phyloP scores from a whole-genome alignment of 78 protist genomes.

The Emiliania huxleyi region DNA sequence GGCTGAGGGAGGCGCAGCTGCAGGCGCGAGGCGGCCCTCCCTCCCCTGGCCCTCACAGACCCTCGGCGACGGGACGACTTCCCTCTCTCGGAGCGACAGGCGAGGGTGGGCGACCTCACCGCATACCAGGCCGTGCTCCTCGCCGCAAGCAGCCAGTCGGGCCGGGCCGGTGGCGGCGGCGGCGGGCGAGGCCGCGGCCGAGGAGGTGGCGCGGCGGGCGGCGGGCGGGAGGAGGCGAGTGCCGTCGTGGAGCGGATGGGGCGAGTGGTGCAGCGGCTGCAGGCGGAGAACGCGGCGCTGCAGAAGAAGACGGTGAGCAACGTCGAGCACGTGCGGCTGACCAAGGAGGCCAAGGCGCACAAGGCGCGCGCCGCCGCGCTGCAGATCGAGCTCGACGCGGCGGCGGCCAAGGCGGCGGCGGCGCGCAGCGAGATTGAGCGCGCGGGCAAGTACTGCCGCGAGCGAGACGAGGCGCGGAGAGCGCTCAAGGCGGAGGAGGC shows the following conservation, averaged over 20 bases:
- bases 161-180: neutral
- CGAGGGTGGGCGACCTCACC: neutral
- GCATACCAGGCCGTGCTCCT: neutral
- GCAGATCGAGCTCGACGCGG: neutral
- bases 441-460: neutral
- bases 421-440: neutral
- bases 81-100: neutral
- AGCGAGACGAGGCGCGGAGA: neutral
- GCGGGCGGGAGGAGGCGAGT: neutral
- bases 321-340: neutral
- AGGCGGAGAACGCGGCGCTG: slow-evolving; percentile 13
- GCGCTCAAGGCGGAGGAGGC: neutral
- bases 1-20: neutral
- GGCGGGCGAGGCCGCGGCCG: neutral
- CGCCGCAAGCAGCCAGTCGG: neutral
- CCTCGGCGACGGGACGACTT: no score
- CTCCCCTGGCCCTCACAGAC: no score
- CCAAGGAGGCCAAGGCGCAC: neutral
- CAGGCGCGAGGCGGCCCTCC: no score
- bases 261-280: neutral
- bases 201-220: neutral
- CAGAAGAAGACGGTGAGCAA: neutral
- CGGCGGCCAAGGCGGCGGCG: neutral
- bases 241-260: slow-evolving; percentile 6
- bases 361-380: neutral